A percentile compares a stretch with the other conserved stretches of the same genome.
Evolutionary conservation across 2,329 filamentous ascomycete genomes (phyloP).

Genomic region (Penicillium griseofulvum): DNA sequence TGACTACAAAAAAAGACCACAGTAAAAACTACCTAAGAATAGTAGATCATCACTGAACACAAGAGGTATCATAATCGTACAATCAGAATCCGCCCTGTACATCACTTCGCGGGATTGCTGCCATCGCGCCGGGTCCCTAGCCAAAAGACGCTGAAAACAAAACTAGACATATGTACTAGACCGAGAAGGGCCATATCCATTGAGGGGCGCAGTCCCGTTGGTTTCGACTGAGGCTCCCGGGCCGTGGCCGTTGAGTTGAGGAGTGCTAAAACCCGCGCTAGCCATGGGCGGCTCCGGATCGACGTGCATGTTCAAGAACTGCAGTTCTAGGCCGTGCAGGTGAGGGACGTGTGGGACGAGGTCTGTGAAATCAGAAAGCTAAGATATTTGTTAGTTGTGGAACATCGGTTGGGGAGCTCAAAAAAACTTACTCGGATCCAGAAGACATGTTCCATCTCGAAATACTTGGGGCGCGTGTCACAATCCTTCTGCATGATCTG

Average conservation of each 20-base stretch:
- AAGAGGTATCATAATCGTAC: slow-evolving; percentile 47
- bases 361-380: slow-evolving; percentile 52
- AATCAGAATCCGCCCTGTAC: slow-evolving; percentile 36
- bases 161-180: slow-evolving; percentile 44
- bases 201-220: slow-evolving; percentile 29
- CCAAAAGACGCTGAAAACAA: slow-evolving; percentile 23
- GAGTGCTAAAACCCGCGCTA: slow-evolving; percentile 13
- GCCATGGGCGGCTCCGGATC: slow-evolving; percentile 37
- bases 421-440: slow-evolving; percentile 47
- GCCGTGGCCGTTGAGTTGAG: slow-evolving; percentile 33
- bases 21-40: slow-evolving; percentile 11
- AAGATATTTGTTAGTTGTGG: slow-evolving; percentile 8
- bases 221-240: slow-evolving; percentile 24
- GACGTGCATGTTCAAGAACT: slow-evolving; percentile 43
- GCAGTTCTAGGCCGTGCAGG: slow-evolving; percentile 43
- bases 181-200: slow-evolving; percentile 37
- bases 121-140: slow-evolving; percentile 18
- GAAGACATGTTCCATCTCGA: slow-evolving; percentile 50
- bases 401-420: neutral
- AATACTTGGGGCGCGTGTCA: slow-evolving; percentile 48
- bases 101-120: slow-evolving; percentile 23
- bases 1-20: neutral
- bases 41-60: slow-evolving; percentile 29
- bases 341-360: slow-evolving; percentile 50
- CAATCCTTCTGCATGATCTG: slow-evolving; percentile 43